Evolutionary conservation across 2,329 filamentous ascomycete species (phyloP).

Genomic region (Domatiomyces catenatus): DNA sequence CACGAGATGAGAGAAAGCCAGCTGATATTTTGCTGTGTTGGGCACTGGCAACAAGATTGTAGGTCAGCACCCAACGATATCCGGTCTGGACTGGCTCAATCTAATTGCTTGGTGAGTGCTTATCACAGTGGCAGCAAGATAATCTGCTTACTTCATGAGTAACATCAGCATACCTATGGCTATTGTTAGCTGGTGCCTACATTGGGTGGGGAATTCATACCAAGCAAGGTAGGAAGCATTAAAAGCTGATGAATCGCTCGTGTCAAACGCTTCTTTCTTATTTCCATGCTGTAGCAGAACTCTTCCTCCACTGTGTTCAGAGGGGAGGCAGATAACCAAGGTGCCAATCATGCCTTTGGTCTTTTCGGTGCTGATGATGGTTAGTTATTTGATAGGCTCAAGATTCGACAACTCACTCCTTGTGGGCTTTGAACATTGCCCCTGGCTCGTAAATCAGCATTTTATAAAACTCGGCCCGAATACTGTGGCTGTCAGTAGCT

Average conservation of each 20-base stretch:
- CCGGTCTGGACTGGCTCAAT: constrained; percentile 30
- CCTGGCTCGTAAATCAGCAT: constrained; percentile 37
- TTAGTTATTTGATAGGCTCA: neutral
- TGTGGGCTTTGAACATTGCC: constrained; percentile 34
- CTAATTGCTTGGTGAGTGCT: neutral
- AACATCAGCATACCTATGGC: constrained; percentile 28
- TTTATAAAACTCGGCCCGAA: constrained; percentile 28
- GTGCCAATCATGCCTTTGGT: constrained; percentile 36
- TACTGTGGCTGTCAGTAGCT: constrained; percentile 17
- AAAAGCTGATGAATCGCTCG: constrained; percentile 19
- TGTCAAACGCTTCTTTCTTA: constrained; percentile 21
- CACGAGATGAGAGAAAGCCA: neutral
- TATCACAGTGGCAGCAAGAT: neutral
- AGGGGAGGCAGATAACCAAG: constrained; percentile 35
- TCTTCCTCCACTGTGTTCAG: constrained; percentile 31
- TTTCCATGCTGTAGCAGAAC: constrained; percentile 28
- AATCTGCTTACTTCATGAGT: constrained; percentile 30
- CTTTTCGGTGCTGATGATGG: constrained; percentile 25
- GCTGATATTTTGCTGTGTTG: neutral
- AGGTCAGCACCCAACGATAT: constrained; percentile 37
- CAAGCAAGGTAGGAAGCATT: constrained; percentile 18
- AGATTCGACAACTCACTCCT: constrained; percentile 18
- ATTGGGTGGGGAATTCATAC: constrained; percentile 22
- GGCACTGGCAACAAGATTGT: constrained; percentile 31
- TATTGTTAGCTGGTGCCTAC: neutral